These are phyloP conservation scores for Yarrowia alimentaria DNA, from an alignment of 805 yeast genomes.

Conservation along the genomic window DNA sequence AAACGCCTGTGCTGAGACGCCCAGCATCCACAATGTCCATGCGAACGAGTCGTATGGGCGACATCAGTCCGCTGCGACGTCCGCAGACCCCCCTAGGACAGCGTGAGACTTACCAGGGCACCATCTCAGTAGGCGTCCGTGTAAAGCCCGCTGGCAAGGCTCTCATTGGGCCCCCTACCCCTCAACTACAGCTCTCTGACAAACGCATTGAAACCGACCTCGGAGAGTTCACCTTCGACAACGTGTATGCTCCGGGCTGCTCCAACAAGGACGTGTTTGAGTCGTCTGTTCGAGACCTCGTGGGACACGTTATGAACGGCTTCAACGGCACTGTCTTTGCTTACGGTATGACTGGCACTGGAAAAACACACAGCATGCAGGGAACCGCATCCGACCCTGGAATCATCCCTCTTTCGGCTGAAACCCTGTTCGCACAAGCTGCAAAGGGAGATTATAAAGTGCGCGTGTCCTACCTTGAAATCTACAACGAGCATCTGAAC, in stretches of 20 bases:
- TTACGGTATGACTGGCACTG: conserved; percentile 93
- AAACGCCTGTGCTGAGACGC: conserved; percentile 35
- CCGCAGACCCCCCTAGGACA: conserved; percentile 33
- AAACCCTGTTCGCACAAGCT: conserved; percentile 50
- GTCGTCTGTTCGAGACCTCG: conserved; percentile 49
- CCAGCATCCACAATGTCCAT: conserved; percentile 36
- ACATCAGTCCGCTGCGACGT: conserved; percentile 32
- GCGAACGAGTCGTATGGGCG: conserved; percentile 32
- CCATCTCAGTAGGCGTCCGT: conserved; percentile 72
- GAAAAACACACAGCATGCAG: conserved; percentile 85
- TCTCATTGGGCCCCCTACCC: conserved; percentile 2
- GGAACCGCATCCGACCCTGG: conserved; percentile 67
- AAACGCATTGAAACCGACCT: conserved; percentile 42
- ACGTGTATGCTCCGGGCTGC: conserved; percentile 57
- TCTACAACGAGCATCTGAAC: conserved; percentile 66
- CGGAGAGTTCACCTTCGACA: conserved; percentile 72
- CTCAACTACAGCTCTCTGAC: conserved; percentile 17
- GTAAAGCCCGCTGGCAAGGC: conserved; percentile 56
- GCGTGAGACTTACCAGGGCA: conserved; percentile 52
- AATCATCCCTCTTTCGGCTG: conserved; percentile 65
- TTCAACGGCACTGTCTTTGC: conserved; percentile 84
- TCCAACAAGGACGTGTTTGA: conserved; percentile 63
- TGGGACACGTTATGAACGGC: conserved; percentile 58
- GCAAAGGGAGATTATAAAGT: conserved; percentile 46
- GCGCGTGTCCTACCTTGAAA: conserved; percentile 64